Percentiles rank a stretch among this genome's conserved stretches.
These are phyloP conservation scores for Yarrowia sp. DNA, from an alignment of 805 yeast species.

Conservation along the genomic window DNA sequence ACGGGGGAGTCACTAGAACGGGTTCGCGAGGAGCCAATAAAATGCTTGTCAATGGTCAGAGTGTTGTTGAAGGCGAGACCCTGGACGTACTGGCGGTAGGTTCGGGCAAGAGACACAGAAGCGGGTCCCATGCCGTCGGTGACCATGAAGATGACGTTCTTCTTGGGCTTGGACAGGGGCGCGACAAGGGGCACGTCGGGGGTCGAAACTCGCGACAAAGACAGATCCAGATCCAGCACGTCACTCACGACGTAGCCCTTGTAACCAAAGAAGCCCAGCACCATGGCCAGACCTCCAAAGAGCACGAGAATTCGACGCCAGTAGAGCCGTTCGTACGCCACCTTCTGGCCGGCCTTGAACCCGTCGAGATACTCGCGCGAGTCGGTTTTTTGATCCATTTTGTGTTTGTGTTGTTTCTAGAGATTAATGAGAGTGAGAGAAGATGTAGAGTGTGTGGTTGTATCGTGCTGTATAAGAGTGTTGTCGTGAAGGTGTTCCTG, in stretches of 20 bases:
- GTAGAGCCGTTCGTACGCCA: conserved; percentile 23
- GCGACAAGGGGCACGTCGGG: not conserved
- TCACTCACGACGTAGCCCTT: conserved; percentile 2
- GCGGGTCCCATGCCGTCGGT: conserved; percentile 97
- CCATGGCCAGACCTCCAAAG: conserved; percentile 23
- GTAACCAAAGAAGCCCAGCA: conserved; percentile 9
- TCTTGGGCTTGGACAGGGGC: conserved; percentile 41
- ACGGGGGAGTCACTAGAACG: conserved; percentile 70
- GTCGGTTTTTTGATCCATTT: conserved; percentile 10
- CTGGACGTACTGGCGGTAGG: conserved; percentile 63
- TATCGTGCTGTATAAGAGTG: not conserved
- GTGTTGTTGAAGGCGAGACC: conserved; percentile 52
- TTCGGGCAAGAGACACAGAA: conserved; percentile 72
- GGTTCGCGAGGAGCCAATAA: conserved; percentile 83
- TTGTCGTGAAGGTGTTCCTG: not conserved
- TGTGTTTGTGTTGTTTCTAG: not conserved
- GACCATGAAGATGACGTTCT: conserved; percentile 80
- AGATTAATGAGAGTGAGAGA: not conserved
- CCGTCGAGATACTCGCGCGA: conserved; percentile 22
- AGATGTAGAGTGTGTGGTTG: not conserved
- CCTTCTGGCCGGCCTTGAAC: conserved; percentile 24
- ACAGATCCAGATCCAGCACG: not conserved
- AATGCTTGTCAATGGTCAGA: conserved; percentile 59
- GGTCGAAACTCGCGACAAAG: not conserved
- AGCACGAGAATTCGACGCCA: conserved; percentile 23